Evolutionary conservation across 2,329 filamentous ascomycete species (phyloP).

Genomic region (Neurospora crassa): DNA sequence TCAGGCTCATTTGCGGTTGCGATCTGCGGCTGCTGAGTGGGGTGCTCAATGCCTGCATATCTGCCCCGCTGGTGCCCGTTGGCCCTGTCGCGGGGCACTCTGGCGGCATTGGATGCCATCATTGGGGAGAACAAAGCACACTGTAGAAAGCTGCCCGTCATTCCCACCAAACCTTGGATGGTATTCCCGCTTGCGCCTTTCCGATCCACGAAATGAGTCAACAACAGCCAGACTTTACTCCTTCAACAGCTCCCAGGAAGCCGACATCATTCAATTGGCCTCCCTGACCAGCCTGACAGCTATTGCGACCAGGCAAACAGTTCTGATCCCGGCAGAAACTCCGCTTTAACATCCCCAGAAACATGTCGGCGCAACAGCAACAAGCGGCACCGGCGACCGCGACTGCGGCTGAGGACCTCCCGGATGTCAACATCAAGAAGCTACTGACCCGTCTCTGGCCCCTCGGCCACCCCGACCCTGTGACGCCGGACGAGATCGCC

Average conservation of each 20-base stretch:
- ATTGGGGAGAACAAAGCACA: neutral
- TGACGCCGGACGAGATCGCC: conserved; percentile 74
- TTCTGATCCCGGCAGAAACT: neutral
- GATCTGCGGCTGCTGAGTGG: neutral
- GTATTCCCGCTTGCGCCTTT: too few relatives aligned
- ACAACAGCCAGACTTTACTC: neutral
- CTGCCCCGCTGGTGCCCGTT: conserved; percentile 8
- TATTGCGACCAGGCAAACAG: neutral
- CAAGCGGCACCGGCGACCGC: conserved; percentile 1
- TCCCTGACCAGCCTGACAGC: neutral
- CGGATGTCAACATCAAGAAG: conserved; percentile 52
- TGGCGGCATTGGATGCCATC: neutral
- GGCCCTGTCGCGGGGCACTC: conserved; percentile 13
- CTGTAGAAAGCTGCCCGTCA: neutral
- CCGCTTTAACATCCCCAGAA: neutral
- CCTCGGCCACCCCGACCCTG: conserved; percentile 30
- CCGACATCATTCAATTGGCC: neutral
- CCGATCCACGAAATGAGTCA: neutral
- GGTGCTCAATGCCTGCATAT: conserved; percentile 8
- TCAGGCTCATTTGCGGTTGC: neutral
- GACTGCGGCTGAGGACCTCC: conserved; percentile 11
- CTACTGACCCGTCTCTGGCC: conserved; percentile 67
- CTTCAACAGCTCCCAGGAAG: neutral
- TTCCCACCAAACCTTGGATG: neutral
- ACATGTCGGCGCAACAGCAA: conserved; percentile 6